Conservation (phyloP, 345 rosid species). For the Lepidium aucheri region DNA sequence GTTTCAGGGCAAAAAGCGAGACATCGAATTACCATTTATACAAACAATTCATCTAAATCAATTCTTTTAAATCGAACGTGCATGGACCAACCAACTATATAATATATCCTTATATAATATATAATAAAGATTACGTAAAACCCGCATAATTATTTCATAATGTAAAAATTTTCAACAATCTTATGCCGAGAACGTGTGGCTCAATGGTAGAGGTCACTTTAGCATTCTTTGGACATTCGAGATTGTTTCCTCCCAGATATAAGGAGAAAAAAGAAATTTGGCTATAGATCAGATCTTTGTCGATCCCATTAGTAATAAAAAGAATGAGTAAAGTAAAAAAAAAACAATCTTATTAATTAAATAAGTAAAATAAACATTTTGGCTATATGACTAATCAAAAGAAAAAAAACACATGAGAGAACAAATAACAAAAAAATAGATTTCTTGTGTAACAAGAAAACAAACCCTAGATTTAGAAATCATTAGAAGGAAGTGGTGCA, state of each 20-base stretch:
- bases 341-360: constrained; percentile 4
- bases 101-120: too few species aligned
- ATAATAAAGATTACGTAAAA: constrained; percentile 1
- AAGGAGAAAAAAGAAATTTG: too few species aligned
- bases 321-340: too few species aligned
- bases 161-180: background rate
- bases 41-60: background rate
- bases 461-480: constrained; percentile 29
- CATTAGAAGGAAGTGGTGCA: constrained; percentile 60
- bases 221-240: too few species aligned
- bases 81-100: constrained; percentile 13
- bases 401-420: background rate
- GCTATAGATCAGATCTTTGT: too few species aligned
- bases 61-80: constrained; percentile 4
- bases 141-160: background rate
- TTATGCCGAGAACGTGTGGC: too few species aligned
- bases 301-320: too few species aligned
- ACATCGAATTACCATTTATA: background rate
- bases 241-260: too few species aligned
- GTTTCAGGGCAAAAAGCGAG: constrained; percentile 1
- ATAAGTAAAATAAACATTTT: constrained; percentile 3
- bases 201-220: too few species aligned
- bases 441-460: constrained; percentile 7
- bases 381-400: background rate
- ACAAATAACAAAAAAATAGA: background rate